Evolutionary conservation across 2,329 filamentous ascomycete species (phyloP).

Genomic region (Colletotrichum sublineola): DNA sequence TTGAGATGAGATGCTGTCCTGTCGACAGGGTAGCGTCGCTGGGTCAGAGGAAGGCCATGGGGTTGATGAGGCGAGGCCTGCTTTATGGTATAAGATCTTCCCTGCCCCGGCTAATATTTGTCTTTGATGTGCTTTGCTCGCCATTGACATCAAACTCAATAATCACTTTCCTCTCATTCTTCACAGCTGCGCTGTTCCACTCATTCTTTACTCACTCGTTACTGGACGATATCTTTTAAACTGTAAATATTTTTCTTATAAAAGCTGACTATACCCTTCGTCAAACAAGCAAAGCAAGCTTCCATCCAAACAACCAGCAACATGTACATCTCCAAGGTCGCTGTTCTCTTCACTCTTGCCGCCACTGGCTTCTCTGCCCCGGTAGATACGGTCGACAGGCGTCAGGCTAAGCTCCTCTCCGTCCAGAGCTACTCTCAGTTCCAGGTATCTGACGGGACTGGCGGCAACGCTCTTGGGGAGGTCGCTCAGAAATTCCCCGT

Average conservation of each 20-base stretch:
- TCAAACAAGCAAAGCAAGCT: constrained; percentile 9
- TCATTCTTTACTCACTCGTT: constrained; percentile 24
- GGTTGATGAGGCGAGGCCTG: background rate
- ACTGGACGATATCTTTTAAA: constrained; percentile 16
- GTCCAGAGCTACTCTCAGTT: constrained; percentile 47
- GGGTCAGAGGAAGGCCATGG: constrained; percentile 17
- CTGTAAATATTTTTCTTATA: constrained; percentile 27
- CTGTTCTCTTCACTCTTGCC: constrained; percentile 54
- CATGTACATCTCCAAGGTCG: constrained; percentile 56
- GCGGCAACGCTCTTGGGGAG: constrained; percentile 66
- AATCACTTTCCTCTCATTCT: constrained; percentile 24
- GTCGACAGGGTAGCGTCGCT: constrained; percentile 6
- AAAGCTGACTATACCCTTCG: constrained; percentile 16
- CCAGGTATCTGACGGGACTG: constrained; percentile 64
- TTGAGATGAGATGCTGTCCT: constrained; percentile 27
- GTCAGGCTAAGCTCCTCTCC: constrained; percentile 39
- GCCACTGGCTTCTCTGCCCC: constrained; percentile 50
- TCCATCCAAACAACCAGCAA: constrained; percentile 42
- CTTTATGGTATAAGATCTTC: constrained; percentile 38
- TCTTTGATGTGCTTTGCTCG: background rate
- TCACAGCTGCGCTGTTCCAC: constrained; percentile 35
- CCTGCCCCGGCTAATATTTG: constrained; percentile 16
- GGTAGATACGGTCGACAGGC: constrained; percentile 45
- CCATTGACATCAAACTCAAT: constrained; percentile 29
- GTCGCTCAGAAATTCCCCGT: constrained; percentile 68